Base-by-base conservation (phyloP, 164 flowering plant species). In the Vitis rupestris region DNA sequence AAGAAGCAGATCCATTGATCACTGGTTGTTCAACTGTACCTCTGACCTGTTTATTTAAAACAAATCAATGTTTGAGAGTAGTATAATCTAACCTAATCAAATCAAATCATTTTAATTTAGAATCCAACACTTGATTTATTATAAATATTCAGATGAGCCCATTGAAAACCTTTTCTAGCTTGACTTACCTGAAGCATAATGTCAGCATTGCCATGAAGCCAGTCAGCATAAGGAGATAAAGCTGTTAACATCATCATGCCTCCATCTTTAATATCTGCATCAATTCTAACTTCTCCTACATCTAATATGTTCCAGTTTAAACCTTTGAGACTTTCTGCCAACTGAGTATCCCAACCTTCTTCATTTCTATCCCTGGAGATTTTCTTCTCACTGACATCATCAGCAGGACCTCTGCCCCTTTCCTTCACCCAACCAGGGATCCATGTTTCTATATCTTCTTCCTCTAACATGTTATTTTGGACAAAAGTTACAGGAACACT, bases 181-280 rank as follows among this genome's bases (percentile, higher is more conserved):
- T 61, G 48, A 75, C 72, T 29, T 59, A 96, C 99, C 94, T 93
- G 90, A 75, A 96, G 91, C 77, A 84, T 83, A 72, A 96, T 81
- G 74, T 96, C 98, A 67, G 99, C 99, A 85, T 81, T 91, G 68
- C 99, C 99, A 61, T 93, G 93, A 77, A 96, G 94, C 99, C 99
- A 96, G 65, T 86, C 79, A 3, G 90, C 98, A 84, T 90, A 80
- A 63, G 99, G 97, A 75, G 88, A 90, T 67, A 96, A 78, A 65
- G 99, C 99, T 60, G 99, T 93, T 64, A 96, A 69, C 82, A 96
- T 74, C 91, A 89, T 83, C 99, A 96, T 96, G 65, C 99, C 99
- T 51, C 99, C 97, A 86, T 96, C 99, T 84, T 93, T 96, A 61
- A 96, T 86, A 73, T 96, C 99, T 70, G 97, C 99, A 89, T 96